Evolutionary conservation across 176 grass and related monocot genomes (phyloP).

Genomic region (Carex littledalei): DNA sequence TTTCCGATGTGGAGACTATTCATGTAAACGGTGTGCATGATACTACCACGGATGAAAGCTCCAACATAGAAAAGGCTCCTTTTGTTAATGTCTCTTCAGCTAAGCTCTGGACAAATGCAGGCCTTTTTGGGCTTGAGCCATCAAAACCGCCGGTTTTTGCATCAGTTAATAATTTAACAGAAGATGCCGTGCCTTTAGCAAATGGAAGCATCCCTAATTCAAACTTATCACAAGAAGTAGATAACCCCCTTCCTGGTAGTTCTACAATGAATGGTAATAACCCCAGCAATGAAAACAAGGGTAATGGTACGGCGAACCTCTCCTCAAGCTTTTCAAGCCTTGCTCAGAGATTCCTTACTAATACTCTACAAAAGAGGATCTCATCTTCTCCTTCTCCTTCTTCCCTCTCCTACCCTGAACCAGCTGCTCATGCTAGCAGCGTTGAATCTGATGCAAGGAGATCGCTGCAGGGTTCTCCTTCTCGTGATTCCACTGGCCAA

Average conservation of each 20-base stretch:
- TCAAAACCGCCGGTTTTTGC: constrained; percentile 83
- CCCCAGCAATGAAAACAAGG: constrained; percentile 10
- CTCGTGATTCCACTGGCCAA: constrained; percentile 51
- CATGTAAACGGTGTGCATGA: constrained; percentile 30
- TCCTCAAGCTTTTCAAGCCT: constrained; percentile 89
- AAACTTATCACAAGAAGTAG: constrained; percentile 5
- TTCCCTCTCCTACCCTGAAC: not conserved
- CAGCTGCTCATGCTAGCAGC: constrained; percentile 16
- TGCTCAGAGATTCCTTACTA: constrained; percentile 82
- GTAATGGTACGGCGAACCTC: constrained; percentile 17
- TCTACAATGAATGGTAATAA: not conserved
- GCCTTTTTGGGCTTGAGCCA: constrained; percentile 93
- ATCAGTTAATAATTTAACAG: constrained; percentile 32
- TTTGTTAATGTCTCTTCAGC: constrained; percentile 43
- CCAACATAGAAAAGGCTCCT: not conserved
- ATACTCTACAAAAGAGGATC: constrained; percentile 77
- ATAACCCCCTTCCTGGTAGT: not conserved
- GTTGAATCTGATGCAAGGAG: constrained; percentile 19
- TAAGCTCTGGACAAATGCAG: constrained; percentile 98
- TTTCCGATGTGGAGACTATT: constrained; percentile 26
- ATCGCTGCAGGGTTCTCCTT: constrained; percentile 38
- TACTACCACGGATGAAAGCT: not conserved
- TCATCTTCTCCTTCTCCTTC: constrained; percentile 31
- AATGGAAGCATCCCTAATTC: constrained; percentile 21
- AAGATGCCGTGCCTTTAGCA: constrained; percentile 28